Evolutionary conservation across 1,284 basidiomycete species (phyloP).

Genomic region (Cystobasidium sp.): DNA sequence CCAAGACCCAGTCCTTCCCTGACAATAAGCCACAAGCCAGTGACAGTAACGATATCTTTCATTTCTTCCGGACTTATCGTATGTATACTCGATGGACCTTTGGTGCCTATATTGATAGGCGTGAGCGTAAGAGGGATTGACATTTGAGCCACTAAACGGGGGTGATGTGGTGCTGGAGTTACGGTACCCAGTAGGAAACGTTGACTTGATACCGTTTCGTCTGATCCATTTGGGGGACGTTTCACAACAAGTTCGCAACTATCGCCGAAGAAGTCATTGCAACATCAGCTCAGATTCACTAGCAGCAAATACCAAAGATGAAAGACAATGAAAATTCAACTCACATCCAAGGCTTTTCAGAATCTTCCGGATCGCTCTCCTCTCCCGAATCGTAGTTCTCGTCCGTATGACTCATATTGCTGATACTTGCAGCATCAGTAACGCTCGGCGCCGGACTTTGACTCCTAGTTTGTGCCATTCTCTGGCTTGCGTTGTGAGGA

Average conservation of each 20-base stretch:
- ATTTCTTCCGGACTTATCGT: constrained; percentile 83
- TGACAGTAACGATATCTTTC: constrained; percentile 87
- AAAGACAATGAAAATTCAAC: constrained; percentile 55
- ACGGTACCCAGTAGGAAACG: constrained; percentile 73
- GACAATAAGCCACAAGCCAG: constrained; percentile 88
- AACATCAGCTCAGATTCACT: not conserved
- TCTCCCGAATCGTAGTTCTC: constrained; percentile 46
- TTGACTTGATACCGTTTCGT: constrained; percentile 60
- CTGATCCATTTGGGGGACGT: constrained; percentile 58
- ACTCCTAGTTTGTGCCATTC: not conserved
- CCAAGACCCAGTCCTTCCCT: constrained; percentile 89
- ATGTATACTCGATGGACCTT: constrained; percentile 22
- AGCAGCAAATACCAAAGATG: constrained; percentile 46
- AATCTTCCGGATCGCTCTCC: constrained; percentile 89
- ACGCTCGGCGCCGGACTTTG: constrained; percentile 26
- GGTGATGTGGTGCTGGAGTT: constrained; percentile 92
- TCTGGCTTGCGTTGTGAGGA: not conserved
- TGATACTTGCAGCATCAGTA: constrained; percentile 5
- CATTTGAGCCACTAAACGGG: constrained; percentile 87
- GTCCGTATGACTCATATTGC: constrained; percentile 23
- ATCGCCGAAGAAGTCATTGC: not conserved
- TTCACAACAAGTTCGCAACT: constrained; percentile 24
- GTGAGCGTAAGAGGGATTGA: constrained; percentile 85
- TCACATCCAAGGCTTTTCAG: constrained; percentile 93
- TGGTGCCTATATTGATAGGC: constrained; percentile 62